Percentiles rank a stretch among this genome's conserved stretches.
phyloP scores from a whole-genome alignment of 345 rosid species.

The Eucalyptus fibrosa region DNA sequence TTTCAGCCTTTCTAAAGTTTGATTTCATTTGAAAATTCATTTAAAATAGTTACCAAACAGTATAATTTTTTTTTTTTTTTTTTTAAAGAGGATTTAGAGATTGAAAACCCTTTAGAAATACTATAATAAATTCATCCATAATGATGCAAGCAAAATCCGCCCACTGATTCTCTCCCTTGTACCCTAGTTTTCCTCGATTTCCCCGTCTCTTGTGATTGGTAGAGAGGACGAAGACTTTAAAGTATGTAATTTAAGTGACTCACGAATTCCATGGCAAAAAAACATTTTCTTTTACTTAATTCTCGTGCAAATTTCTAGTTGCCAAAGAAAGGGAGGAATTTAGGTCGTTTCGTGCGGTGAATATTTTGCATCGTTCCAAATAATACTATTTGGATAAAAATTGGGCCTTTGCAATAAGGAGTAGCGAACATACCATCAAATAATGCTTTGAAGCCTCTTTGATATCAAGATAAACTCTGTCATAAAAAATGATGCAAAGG shows the following conservation, averaged over 20 bases:
- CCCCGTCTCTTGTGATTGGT: neutral
- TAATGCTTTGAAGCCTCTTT: neutral
- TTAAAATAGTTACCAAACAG: no score
- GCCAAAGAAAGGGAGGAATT: neutral
- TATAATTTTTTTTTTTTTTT: no score
- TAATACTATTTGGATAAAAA: neutral
- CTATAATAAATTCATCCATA: no score
- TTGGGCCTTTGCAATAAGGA: neutral
- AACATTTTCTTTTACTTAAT: neutral
- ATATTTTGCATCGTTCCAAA: neutral
- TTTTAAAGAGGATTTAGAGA: no score
- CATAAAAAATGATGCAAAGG: neutral
- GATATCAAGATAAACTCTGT: neutral
- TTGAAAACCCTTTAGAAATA: no score
- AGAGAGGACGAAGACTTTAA: neutral
- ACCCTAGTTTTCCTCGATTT: neutral
- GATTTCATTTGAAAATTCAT: no score
- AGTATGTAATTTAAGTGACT: neutral
- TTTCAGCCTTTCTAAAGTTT: fast-evolving
- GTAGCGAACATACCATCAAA: neutral
- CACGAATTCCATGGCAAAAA: neutral
- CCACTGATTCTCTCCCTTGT: neutral
- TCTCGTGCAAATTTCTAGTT: neutral
- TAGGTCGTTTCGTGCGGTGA: neutral
- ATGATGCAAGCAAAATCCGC: neutral